A percentile compares a stretch with the other conserved stretches of the same genome.
Evolutionary conservation across 2,329 filamentous ascomycete species (phyloP).

Genomic region (Aspergillus vadensis): DNA sequence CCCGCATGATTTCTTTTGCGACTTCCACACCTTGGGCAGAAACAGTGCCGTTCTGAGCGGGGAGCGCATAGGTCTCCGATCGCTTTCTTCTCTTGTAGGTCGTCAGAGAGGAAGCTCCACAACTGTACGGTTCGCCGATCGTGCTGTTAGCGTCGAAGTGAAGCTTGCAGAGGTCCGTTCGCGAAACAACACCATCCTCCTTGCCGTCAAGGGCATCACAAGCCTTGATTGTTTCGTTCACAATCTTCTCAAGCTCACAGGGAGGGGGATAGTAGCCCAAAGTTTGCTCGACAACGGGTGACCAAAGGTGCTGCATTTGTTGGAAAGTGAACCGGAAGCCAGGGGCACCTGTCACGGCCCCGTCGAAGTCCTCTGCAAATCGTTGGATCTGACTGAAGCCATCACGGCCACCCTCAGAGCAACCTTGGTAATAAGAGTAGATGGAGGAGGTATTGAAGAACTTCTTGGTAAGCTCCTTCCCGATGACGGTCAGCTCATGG

Average conservation of each 20-base stretch:
- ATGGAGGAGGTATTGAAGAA: constrained; percentile 11
- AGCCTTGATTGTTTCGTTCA: constrained; percentile 57
- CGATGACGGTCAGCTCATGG: neutral
- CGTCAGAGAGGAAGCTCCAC: constrained; percentile 34
- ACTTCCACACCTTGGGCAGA: constrained; percentile 33
- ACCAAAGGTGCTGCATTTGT: constrained; percentile 47
- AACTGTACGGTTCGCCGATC: constrained; percentile 52
- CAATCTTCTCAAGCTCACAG: constrained; percentile 37
- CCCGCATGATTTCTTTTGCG: constrained; percentile 40
- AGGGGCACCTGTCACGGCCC: constrained; percentile 50
- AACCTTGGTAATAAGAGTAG: constrained; percentile 56
- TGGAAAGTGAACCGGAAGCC: constrained; percentile 49
- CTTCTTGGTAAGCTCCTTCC: neutral
- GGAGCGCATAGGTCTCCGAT: constrained; percentile 28
- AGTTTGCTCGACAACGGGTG: constrained; percentile 42
- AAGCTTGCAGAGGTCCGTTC: constrained; percentile 51
- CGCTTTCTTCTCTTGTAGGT: constrained; percentile 27
- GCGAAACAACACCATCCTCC: constrained; percentile 56
- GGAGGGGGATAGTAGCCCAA: constrained; percentile 46
- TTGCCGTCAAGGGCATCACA: constrained; percentile 60
- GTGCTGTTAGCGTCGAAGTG: constrained; percentile 51
- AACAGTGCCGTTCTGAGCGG: constrained; percentile 36
- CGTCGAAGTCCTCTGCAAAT: constrained; percentile 51
- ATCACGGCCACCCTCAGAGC: constrained; percentile 57
- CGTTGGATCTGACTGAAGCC: constrained; percentile 56